Base-by-base conservation (phyloP, 225 moss, liverwort and hornwort genomes). In the Lunularia cruciata region DNA sequence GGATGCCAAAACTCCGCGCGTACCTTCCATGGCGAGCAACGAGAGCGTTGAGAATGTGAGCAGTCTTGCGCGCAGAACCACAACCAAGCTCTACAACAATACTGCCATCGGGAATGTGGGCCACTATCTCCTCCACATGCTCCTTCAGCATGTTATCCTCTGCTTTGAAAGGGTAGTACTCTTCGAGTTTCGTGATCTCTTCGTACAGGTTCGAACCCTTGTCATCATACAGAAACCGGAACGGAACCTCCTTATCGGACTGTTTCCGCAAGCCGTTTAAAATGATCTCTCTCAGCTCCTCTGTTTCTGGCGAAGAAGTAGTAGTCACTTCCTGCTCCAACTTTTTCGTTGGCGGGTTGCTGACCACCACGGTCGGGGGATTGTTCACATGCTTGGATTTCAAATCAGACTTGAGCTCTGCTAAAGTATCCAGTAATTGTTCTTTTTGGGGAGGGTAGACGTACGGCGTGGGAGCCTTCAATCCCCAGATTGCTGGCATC, bases 71-170 rank as follows among this genome's bases (percentile, higher is more conserved):
- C 49, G 90, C 90, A 40, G 90, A 90, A 34, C 92, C 92, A 23
- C 92, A 92, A 1, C 92, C 92, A 28, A 92, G 88, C 76, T 92
- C 90, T 63, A 88, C 90, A 38, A 90, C 67, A 27, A 92, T 80
- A 62, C 86, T 90, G 0, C 63, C 73, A 25, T 75, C 57, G 5
- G 85, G 85, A 47, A 92, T 85, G 18, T 75, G 74, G 0, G 62
- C 58, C 14, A 78, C 81, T 2, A 88, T 84, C 30, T 88, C 80
- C 3, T 70, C 54, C 0, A 77, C 82, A 27, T 82, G 72, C 56
- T 75, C 57, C n/a, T 82, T 74, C 16, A 92, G 62, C 49, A 88
- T 60, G 7, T 60, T 68, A 57, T 85, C 85, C 57, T 92, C 92
- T 1, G 83, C 90, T 13, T 73, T 74, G 60, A 86, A 92, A 16